Evolutionary conservation across 306 rosid genomes (phyloP), one percentile per base, ranked within the genome.

Genomic region (Inga oerstediana): DNA sequence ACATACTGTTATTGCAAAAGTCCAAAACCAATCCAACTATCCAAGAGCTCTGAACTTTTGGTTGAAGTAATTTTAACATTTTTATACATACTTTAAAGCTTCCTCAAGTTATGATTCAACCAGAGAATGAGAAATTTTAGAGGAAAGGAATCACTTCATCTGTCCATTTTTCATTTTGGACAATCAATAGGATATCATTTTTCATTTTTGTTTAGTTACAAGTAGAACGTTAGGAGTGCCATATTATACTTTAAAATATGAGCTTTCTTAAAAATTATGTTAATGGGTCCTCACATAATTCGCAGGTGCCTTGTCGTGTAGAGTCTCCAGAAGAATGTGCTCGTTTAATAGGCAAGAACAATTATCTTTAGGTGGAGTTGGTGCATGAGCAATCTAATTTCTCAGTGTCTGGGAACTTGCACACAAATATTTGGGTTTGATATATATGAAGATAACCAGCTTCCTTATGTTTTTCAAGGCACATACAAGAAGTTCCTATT

Each of bases 301-400:
- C 87, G 65, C 80, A 93, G 98, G 98, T 86, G 61, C 93, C 94
- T 65, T 91, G 94, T 82, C 93, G 94, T 72, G 84, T 95, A 8
- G 98, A 95, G 74, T 82, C 90, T 80, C 93, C 95, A 1, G 78
- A 74, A 51, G 78, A 74, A 11, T 74, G 78, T 74, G 78, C 78
- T 74, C 78, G 48, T 8, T 41, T 74, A 34, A 51, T 74, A 74
- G 78, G 78, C 17, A 74, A 52, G 59, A 52, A 17, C 64, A 51
- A 30, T 49, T 58, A 30, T 16, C 77, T 52, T 69, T 74, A 64
- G 70, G 16, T 27, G 16, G 69, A 8, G 8, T n/a, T 62, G 39
- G 69, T 27, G 1, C 69, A 27, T 62, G 32, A 30, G 37, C 37
- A 62, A 30, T 64, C 44, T 32, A 65, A 65, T 65, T 65, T 65